These are phyloP conservation scores for Penicillium malachiteum DNA, from an alignment of 495 filamentous ascomycete genomes.

Conservation along the genomic window DNA sequence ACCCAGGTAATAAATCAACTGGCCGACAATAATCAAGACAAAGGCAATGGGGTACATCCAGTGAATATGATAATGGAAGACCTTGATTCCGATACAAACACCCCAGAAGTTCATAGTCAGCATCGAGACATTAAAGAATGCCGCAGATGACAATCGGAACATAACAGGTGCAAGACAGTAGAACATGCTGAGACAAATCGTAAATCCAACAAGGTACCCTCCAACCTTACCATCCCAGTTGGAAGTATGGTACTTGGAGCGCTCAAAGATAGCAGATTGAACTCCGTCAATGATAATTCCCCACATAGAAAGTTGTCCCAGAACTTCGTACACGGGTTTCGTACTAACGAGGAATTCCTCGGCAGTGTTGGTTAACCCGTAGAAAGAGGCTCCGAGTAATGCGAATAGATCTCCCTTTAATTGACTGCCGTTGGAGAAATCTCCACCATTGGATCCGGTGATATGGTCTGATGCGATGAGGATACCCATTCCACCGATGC, in stretches of 20 bases:
- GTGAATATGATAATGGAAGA: slow-evolving; percentile 79
- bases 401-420: slow-evolving; percentile 93
- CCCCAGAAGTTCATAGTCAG: slow-evolving; percentile 98
- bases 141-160: slow-evolving; percentile 82
- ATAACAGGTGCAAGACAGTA: slow-evolving; percentile 85
- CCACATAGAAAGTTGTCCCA: slow-evolving; percentile 87
- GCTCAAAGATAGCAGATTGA: slow-evolving; percentile 89
- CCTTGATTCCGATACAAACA: slow-evolving; percentile 80
- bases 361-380: slow-evolving; percentile 84
- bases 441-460: slow-evolving; percentile 63
- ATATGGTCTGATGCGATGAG: slow-evolving; percentile 87
- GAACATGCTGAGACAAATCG: slow-evolving; percentile 76
- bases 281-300: slow-evolving; percentile 88
- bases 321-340: slow-evolving; percentile 86
- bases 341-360: slow-evolving; percentile 93
- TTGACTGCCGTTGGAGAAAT: slow-evolving; percentile 56
- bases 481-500: slow-evolving; percentile 88
- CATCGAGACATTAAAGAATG: slow-evolving; percentile 95
- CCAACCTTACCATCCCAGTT: slow-evolving; percentile 67
- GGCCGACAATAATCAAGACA: slow-evolving; percentile 80
- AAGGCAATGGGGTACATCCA: slow-evolving; percentile 96
- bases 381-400: slow-evolving; percentile 82
- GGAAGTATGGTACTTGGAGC: slow-evolving; percentile 61
- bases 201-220: slow-evolving; percentile 86
- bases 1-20: slow-evolving; percentile 79